Evolutionary conservation across 192 early-diverging fungal genomes (phyloP).

Genomic region (Rhizophagus sp.): DNA sequence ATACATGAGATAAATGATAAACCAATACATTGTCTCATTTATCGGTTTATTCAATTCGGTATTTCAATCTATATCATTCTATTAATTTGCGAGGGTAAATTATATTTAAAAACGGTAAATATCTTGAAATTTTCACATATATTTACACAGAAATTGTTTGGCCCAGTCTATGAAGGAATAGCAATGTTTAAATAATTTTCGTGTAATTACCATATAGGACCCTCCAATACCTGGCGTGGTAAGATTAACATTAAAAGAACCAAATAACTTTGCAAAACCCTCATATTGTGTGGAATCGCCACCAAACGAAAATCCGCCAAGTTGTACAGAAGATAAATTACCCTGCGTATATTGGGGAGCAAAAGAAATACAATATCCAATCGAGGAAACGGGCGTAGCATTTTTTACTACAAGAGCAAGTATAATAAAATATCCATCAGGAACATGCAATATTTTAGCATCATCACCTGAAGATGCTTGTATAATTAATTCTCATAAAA

Average conservation of each 20-base stretch:
- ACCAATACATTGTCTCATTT: too few relatives aligned
- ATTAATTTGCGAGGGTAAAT: too few relatives aligned
- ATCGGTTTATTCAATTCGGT: too few relatives aligned
- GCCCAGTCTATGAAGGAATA: too few relatives aligned
- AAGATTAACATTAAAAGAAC: slow-evolving; percentile 20
- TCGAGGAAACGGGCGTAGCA: slow-evolving; percentile 32
- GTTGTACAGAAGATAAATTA: neutral
- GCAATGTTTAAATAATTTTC: too few relatives aligned
- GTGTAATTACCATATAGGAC: neutral
- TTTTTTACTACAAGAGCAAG: slow-evolving; percentile 39
- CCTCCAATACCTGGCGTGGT: slow-evolving; percentile 15
- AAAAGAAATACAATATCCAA: slow-evolving; percentile 26
- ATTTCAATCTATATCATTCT: too few relatives aligned
- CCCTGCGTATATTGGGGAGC: slow-evolving; percentile 23
- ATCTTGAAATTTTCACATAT: too few relatives aligned
- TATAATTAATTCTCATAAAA: slow-evolving; percentile 31
- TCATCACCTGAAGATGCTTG: slow-evolving; percentile 6
- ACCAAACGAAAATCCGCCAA: neutral
- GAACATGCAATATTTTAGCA: slow-evolving; percentile 33
- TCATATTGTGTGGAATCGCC: neutral
- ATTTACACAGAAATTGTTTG: too few relatives aligned
- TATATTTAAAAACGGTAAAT: too few relatives aligned
- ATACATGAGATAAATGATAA: too few relatives aligned
- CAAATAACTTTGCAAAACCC: too few relatives aligned
- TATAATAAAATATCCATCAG: slow-evolving; percentile 31